These are phyloP conservation scores for Diaporthe eres DNA, from an alignment of 2,329 filamentous ascomycete species.

Conservation along the genomic window DNA sequence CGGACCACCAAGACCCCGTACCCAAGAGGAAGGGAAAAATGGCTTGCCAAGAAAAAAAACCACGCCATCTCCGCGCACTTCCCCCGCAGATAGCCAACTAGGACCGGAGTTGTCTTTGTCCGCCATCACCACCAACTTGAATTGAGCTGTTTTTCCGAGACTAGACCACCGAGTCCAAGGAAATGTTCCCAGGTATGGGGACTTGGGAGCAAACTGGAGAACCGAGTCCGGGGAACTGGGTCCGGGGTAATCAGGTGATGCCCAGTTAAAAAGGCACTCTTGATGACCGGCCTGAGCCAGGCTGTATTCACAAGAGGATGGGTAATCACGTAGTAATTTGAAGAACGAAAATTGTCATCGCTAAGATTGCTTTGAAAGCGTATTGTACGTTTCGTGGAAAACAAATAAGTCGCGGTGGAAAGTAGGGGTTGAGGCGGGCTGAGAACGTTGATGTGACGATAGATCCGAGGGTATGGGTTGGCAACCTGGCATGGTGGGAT, in stretches of 20 bases:
- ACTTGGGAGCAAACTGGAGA: background rate
- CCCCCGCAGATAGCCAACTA: background rate
- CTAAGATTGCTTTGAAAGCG: too few relatives aligned
- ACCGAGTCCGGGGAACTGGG: constrained; percentile 18
- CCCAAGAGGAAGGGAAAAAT: fast-evolving
- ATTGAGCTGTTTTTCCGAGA: background rate
- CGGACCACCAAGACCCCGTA: background rate
- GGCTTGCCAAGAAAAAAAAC: background rate
- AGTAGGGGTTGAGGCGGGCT: too few relatives aligned
- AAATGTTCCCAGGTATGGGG: background rate
- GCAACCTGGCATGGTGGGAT: background rate
- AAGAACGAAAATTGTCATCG: too few relatives aligned
- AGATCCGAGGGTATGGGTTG: constrained; percentile 1
- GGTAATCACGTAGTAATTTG: background rate
- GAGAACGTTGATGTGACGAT: background rate
- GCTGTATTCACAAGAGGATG: background rate
- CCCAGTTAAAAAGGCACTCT: too few relatives aligned
- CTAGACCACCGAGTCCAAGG: background rate
- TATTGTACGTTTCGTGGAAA: background rate
- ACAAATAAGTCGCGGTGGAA: background rate
- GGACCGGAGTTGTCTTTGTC: constrained; percentile 7
- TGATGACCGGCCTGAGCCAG: too few relatives aligned
- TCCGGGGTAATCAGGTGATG: background rate
- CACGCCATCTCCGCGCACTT: constrained; percentile 4
- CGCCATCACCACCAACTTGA: background rate